Evolutionary conservation across 257 asterid species (phyloP), one percentile per base, ranked within the genome.

Genomic region (Salvia miltiorrhiza): DNA sequence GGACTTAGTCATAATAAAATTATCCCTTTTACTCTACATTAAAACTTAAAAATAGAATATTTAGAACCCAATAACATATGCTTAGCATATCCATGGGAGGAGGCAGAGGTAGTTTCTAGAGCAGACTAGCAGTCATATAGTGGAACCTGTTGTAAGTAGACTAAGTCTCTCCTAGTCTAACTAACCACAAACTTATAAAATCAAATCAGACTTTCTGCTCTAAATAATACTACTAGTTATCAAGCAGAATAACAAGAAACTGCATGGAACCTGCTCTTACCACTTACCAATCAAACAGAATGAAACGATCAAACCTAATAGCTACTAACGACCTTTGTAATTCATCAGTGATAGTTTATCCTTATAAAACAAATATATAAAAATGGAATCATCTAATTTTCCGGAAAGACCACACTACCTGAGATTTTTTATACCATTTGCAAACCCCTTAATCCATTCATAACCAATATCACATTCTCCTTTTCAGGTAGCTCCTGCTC

Each of bases 211-310:
- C 17, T 5, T 13, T 63, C 7, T 21, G 8, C 12, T 23, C 63
- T 35, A 21, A 24, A 55, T 30, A n/a, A 68, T 43, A n/a, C n/a
- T n/a, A n/a, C n/a, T n/a, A 49, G 39, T 14, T 56, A 40, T 41
- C 26, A 14, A 39, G 9, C 30, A 19, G 52, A 28, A 20, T 67
- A 67, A 53, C 44, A 20, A 19, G 59, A 39, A 67, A 59, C 50
- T 47, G 47, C 67, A 55, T 14, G 14, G 21, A 43, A 64, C 17
- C 41, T 16, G 26, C 19, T 63, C 53, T 28, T 5, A 41, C 62
- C 44, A 49, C 9, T 61, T 35, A 58, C 58, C 35, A 49, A 24
- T 58, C 59, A 72, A 54, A n/a, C 13, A 45, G n/a, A 64, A 63
- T 19, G 71, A 32, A 33, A n/a, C 48, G 39, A 33, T 45, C 41